Evolutionary conservation across 2,329 filamentous ascomycete genomes (phyloP), one percentile per base, ranked within the genome.

Genomic region (Incumbomyces lentus): DNA sequence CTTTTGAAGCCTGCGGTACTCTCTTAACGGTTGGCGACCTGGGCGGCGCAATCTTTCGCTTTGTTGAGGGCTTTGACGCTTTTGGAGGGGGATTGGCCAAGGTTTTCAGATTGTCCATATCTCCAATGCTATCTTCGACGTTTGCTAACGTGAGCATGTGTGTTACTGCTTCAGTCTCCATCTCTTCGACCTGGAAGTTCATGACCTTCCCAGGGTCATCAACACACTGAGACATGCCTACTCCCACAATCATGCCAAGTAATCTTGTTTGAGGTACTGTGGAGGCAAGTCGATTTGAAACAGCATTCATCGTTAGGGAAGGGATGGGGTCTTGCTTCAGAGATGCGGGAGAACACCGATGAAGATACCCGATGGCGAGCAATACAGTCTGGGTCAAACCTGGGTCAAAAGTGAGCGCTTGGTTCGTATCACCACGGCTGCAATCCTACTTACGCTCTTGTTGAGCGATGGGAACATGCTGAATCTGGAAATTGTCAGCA

Each of bases 211-310:
- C 82, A 19, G 74, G 75, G 47, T 75, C 69, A 55, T 85, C 84
- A 12, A 79, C 69, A 40, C 95, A 64, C 38, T 68, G 68, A 0
- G 79, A 82, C 2, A 83, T 68, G 1, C 82, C 78, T 54, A 87
- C 87, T 3, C 86, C 92, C 29, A 95, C 80, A 2, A 85, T 72
- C 79, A 98, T 93, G 0, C 92, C 92, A 1, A 98, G 72, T 55
- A 94, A 86, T 14, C 88, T 78, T 13, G 85, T 81, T 53, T 81
- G 76, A 6, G 71, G 70, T 34, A 92, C 88, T 3, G 87, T 82
- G 13, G 87, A 77, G 11, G 80, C 79, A 6, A 98, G 76, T 18
- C 89, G 78, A 60, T 93, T 95, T 1, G 92, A 95, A 30, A 95
- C 80, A 6, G 82, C 76, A 52, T 77, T 81, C 40, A 95, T 71